phyloP scores from a whole-genome alignment of 352 stramenopile species.

The Globisporangium solare region DNA sequence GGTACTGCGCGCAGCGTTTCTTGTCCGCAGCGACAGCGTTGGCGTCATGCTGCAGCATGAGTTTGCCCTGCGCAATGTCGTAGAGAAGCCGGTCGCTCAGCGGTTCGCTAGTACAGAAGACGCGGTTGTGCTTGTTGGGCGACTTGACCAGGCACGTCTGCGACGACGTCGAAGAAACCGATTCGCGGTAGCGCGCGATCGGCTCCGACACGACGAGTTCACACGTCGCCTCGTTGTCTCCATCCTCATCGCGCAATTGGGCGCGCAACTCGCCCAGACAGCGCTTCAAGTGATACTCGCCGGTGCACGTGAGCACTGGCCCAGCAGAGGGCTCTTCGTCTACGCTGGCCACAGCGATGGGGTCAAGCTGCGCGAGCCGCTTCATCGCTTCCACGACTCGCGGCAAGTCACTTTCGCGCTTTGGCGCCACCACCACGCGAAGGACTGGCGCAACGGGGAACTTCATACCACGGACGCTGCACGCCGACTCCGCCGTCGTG shows the following conservation, averaged over 20 bases:
- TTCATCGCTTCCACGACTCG: conserved; percentile 99
- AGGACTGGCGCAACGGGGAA: conserved; percentile 99
- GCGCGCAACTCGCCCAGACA: conserved; percentile 99
- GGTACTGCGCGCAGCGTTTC: conserved; percentile 96
- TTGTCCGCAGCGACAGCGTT: conserved; percentile 47
- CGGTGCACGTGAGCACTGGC: conserved; percentile 99
- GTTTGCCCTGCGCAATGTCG: conserved; percentile 97
- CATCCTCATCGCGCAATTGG: conserved; percentile 94
- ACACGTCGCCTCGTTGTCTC: conserved; percentile 18
- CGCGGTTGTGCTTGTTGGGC: conserved; percentile 99
- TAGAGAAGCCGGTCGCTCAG: conserved; percentile 92
- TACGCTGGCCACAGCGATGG: conserved; percentile 94
- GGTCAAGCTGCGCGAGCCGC: conserved; percentile 99
- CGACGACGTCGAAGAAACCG: conserved; percentile 91
- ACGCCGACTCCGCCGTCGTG: conserved; percentile 95
- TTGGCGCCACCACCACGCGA: conserved; percentile 98
- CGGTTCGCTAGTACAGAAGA: conserved; percentile 94
- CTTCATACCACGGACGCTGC: conserved; percentile 99
- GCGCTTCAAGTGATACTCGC: conserved; percentile 99
- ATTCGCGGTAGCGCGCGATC: conserved; percentile 99
- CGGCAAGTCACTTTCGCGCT: conserved; percentile 97
- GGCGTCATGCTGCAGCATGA: conserved; percentile 15
- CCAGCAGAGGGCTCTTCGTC: conserved; percentile 99
- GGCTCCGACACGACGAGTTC: conserved; percentile 99
- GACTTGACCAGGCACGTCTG: conserved; percentile 99